Evolutionary conservation across 352 stramenopile species (phyloP).

Genomic region (Pythium inflatum): DNA sequence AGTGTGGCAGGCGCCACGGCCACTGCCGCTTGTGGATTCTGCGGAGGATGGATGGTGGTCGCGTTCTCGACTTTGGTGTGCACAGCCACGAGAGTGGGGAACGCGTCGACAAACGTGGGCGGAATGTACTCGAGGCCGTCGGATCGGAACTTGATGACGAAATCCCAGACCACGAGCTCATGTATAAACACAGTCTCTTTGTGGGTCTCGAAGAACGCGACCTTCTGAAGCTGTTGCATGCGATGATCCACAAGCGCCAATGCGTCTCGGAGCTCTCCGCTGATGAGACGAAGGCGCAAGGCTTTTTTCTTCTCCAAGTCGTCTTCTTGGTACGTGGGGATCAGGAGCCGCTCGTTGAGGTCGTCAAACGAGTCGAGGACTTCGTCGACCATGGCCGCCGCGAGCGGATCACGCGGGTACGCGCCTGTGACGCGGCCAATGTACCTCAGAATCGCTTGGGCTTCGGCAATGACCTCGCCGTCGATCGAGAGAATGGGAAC

Average conservation of each 20-base stretch:
- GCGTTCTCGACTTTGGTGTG: slow-evolving; percentile 25
- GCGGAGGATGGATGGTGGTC: neutral
- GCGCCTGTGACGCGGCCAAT: slow-evolving; percentile 35
- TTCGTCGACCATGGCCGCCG: slow-evolving; percentile 36
- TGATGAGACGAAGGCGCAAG: slow-evolving; percentile 26
- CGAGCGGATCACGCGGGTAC: slow-evolving; percentile 39
- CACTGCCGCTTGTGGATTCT: neutral
- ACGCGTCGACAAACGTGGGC: slow-evolving; percentile 24
- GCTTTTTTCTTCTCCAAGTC: slow-evolving; percentile 18
- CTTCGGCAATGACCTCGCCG: slow-evolving; percentile 32
- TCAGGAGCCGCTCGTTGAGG: slow-evolving; percentile 31
- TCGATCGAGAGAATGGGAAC: slow-evolving; percentile 40
- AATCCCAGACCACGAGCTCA: slow-evolving; percentile 33
- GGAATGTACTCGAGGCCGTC: slow-evolving; percentile 22
- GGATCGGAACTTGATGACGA: slow-evolving; percentile 18
- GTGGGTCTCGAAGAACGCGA: slow-evolving; percentile 6
- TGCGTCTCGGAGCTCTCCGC: neutral
- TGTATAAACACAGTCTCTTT: slow-evolving; percentile 30
- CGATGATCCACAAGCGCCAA: slow-evolving; percentile 17
- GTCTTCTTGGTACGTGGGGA: slow-evolving; percentile 28
- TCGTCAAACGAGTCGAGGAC: slow-evolving; percentile 38
- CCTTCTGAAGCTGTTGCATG: slow-evolving; percentile 1
- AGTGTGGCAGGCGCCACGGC: neutral
- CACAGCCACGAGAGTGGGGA: slow-evolving; percentile 23
- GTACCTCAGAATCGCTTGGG: slow-evolving; percentile 41